Percentiles rank a stretch among this genome's conserved stretches.
Conservation (phyloP, 805 yeast species). For the Kodamaea leandrae region DNA sequence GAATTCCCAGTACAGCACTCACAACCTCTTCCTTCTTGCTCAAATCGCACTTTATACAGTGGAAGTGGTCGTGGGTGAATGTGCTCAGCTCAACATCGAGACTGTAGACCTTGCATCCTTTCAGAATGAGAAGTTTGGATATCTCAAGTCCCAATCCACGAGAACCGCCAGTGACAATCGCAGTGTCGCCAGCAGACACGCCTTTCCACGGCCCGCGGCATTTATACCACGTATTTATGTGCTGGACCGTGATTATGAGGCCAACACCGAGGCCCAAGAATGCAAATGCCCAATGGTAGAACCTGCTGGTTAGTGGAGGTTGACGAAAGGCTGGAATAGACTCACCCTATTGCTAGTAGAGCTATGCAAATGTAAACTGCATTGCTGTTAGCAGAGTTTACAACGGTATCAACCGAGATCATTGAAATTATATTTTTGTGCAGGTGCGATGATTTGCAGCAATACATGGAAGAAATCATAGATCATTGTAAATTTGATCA, state of each 20-base stretch:
- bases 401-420: slow-evolving; percentile 1
- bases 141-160: slow-evolving; percentile 49
- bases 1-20: slow-evolving; percentile 15
- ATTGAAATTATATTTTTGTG: neutral
- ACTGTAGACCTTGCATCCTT: slow-evolving; percentile 23
- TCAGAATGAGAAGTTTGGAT: slow-evolving; percentile 22
- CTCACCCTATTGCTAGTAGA: slow-evolving; percentile 3
- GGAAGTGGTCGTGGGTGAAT: slow-evolving; percentile 14
- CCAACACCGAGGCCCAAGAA: neutral
- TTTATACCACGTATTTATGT: slow-evolving; percentile 3
- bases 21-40: slow-evolving; percentile 16
- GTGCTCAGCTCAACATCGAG: slow-evolving; percentile 28
- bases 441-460: too few species aligned
- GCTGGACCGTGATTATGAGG: neutral
- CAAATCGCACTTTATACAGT: slow-evolving; percentile 26
- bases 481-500: too few species aligned
- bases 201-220: slow-evolving; percentile 8
- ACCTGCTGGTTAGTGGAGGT: neutral
- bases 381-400: neutral
- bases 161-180: slow-evolving; percentile 51
- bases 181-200: slow-evolving; percentile 13
- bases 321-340: neutral
- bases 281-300: neutral
- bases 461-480: too few species aligned
- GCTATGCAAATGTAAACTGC: neutral